Base-by-base conservation (phyloP, 2,329 filamentous ascomycete genomes). In the Cephalotrichum gorgonifer region DNA sequence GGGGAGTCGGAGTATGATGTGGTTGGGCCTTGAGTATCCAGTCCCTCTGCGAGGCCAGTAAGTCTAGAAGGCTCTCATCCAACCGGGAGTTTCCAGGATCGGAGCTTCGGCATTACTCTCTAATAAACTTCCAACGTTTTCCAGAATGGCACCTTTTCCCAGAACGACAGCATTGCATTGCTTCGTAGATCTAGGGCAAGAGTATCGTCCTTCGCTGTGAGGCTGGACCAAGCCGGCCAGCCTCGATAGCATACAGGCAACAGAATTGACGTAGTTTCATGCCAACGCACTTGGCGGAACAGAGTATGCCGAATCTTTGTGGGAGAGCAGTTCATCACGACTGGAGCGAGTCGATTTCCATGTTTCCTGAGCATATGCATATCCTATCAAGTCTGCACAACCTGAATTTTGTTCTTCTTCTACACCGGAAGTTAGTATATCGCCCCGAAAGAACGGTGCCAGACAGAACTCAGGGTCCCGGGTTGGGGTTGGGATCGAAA, bases 331-430 rank as follows among this genome's bases (percentile, higher is more conserved):
- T n/a, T 20, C 17, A 39, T 20, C 17, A 39, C 17, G 17, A n/a
- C 35, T 5, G 17, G 22, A 39, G 2, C n/a, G 17, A 20, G 7
- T 22, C n/a, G 3, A 7, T 23, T 22, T 46, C 26, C 20, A n/a
- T 44, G 11, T n/a, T 8, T 44, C 27, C 30, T 53, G 55, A n/a
- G 22, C 7, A 4, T 20, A 39, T 55, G 56, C 54, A 52, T 52
- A 56, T 60, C 46, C 20, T 35, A 52, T 74, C 65, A 85, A 68
- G 86, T 85, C 70, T 89, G 85, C 53, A 93, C 86, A 54, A 91
- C 84, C 64, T 91, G 86, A 47, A 93, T 79, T 60, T 91, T 91
- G 70, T 93, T 88, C 79, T 89, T 90, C 67, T 89, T 90, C 86
- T 90, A 66, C 63, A 62, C 31, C 50, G 49, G 51, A 49, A 48